Evolutionary conservation across 2,329 filamentous ascomycete genomes (phyloP), one percentile per base, ranked within the genome.

Genomic region (Hypoxylon sp.): DNA sequence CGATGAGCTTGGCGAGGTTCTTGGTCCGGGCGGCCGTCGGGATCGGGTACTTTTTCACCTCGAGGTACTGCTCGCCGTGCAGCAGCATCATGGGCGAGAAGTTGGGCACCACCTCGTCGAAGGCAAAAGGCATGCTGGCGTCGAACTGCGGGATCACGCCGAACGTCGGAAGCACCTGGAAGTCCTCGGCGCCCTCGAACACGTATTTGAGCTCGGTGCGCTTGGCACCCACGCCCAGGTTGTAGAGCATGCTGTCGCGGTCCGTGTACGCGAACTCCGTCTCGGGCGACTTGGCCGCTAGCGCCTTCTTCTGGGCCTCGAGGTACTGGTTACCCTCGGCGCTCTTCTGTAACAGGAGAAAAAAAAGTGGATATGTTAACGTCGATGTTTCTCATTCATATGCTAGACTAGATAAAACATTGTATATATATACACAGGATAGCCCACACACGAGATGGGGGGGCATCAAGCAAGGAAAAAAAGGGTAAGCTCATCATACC

Each of bases 31-130:
- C 93, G 57, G 89, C 86, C 30, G 94, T 97, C 34, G 94, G 94
- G 72, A 98, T 91, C 41, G 95, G 95, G 82, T 89, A 96, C 79
- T 94, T 93, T 76, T 90, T 89, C 74, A 99, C 87, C 81, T 99
- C 95, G 68, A 99, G 92, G 81, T 94, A 99, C 80, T 99, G 95
- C 84, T 99, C 95, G 76, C 95, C 95, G 82, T 99, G 95, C 22
- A 99, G 90, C 52, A 99, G 88, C 93, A 97, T 97, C 93, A 97
- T 97, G 65, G 94, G 94, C 37, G 88, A 93, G 84, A 97, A 99
- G 85, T 98, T 97, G 77, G 94, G 93, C 26, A 98, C 91, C 65
- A 99, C 86, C 59, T 94, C 88, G 74, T 89, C 87, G 73, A 95
- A 85, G 78, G 84, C 88, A 83, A 91, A 98, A 26, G 94, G 92